A percentile compares a stretch with the other conserved stretches of the same genome.
phyloP scores from a whole-genome alignment of 352 stramenopile genomes.

The Phytophthora rubi region DNA sequence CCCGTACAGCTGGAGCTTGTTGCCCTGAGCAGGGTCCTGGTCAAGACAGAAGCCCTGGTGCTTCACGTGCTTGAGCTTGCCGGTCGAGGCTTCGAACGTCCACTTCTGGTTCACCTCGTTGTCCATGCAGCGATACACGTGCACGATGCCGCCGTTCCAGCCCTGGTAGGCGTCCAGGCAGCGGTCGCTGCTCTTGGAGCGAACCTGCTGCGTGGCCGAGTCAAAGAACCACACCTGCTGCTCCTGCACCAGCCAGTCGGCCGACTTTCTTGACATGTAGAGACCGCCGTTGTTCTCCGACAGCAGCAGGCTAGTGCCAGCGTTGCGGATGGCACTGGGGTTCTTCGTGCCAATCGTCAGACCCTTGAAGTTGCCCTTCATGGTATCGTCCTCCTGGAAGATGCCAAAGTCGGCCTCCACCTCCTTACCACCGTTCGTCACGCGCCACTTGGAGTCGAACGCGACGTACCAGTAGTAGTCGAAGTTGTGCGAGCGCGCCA shows the following conservation, averaged over 20 bases:
- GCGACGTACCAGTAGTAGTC: conserved; percentile 81
- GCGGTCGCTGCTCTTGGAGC: conserved; percentile 71
- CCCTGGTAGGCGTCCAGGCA: conserved; percentile 69
- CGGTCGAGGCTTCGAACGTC: conserved; percentile 56
- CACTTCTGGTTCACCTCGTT: conserved; percentile 73
- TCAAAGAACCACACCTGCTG: conserved; percentile 79
- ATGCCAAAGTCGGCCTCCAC: conserved; percentile 78
- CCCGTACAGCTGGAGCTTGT: conserved; percentile 68
- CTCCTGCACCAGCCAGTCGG: conserved; percentile 56
- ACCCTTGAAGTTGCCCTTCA: conserved; percentile 52
- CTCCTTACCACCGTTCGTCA: conserved; percentile 46
- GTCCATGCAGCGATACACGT: conserved; percentile 62
- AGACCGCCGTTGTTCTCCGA: conserved; percentile 49
- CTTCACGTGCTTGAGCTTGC: conserved; percentile 47
- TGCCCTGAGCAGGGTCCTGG: conserved; percentile 43
- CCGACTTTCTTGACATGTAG: conserved; percentile 49
- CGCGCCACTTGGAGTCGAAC: conserved; percentile 71
- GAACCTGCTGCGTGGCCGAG: conserved; percentile 47
- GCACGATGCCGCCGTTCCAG: conserved; percentile 56
- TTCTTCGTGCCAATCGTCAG: conserved; percentile 6
- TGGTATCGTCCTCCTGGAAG: conserved; percentile 49
- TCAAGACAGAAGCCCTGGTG: conserved; percentile 71
- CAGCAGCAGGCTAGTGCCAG: conserved; percentile 33
- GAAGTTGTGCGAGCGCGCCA: conserved; percentile 53
- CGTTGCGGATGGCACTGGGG: conserved; percentile 38